Evolutionary conservation across 257 asterid genomes (phyloP), one percentile per base, ranked within the genome.

Genomic region (Voacanga thouarsii): DNA sequence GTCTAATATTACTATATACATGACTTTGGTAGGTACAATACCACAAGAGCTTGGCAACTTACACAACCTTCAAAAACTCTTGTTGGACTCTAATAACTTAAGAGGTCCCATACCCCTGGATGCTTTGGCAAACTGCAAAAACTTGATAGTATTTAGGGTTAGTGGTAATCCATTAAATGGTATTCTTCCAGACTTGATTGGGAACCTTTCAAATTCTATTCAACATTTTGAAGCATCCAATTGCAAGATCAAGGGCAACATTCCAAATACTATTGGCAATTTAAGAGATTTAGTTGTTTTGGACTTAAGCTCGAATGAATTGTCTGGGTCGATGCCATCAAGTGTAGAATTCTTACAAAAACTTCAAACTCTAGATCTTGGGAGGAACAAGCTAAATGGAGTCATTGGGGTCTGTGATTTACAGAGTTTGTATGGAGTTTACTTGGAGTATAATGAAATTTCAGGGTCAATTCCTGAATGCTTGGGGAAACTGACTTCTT

Each of bases 261-360:
- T 85, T 70, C 86, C 89, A 19, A 6, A 59, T 19, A 80, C 72
- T 50, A 51, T 85, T 18, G 87, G 89, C 4, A 85, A 81, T 57
- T 69, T 86, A 56, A 78, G 70, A n/a, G 37, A 28, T 15, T 65
- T 81, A 44, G 11, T 44, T 6, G 2, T 3, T 1, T 72, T 81
- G 55, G 1, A 6, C 5, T 43, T 78, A 6, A 7, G 12, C 0
- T 43, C 28, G 3, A 78, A 82, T 56, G 21, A 21, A 18, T 60
- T 78, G 69, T 45, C 47, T 37, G 80, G 85, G 10, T 21, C 43
- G 0, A 6, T 74, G 18, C 82, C 85, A 18, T 6, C 9, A 14
- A 57, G 82, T n/a, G 30, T 78, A 39, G 18, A 53, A 12, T 11
- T 26, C 10, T 2, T 77, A 44, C 39, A 49, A 16, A 47, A 66